A percentile compares a stretch with the other conserved stretches of the same genome.
phyloP scores from a whole-genome alignment of 345 rosid species.

The Eucalyptus pauciflora region DNA sequence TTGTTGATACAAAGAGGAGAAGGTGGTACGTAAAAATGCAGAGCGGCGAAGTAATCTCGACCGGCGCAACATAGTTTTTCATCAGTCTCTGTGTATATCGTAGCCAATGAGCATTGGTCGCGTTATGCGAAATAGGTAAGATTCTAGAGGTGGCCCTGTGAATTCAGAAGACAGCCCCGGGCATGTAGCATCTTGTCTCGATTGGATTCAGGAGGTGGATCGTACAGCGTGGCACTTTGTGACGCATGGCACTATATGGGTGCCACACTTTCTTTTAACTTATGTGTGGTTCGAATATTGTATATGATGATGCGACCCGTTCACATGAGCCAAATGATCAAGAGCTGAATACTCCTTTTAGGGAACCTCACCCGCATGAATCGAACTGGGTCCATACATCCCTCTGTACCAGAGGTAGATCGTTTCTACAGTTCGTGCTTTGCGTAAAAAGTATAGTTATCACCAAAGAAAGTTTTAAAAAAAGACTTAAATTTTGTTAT shows the following conservation, averaged over 20 bases:
- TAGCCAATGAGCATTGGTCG: not conserved
- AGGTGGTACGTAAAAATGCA: not conserved
- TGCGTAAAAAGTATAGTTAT: not conserved
- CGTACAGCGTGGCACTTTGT: too few relatives aligned
- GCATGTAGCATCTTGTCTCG: not conserved
- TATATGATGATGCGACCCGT: not conserved
- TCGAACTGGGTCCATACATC: not conserved
- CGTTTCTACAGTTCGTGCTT: not conserved
- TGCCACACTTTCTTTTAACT: not conserved
- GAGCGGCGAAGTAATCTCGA: not conserved
- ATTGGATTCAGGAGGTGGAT: not conserved
- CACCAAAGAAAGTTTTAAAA: fast-evolving
- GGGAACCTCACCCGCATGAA: not conserved
- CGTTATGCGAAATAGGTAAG: not conserved
- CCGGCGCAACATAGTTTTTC: not conserved
- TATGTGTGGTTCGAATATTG: not conserved
- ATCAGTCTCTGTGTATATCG: not conserved
- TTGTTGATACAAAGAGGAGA: not conserved
- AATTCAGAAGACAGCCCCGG: not conserved
- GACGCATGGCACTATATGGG: not conserved
- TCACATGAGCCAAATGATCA: not conserved
- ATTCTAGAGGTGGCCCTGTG: not conserved
- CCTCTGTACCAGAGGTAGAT: not conserved
- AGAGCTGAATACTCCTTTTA: not conserved
- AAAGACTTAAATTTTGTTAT: too few relatives aligned